These are phyloP conservation scores for Starmerella bacillaris DNA, from an alignment of 805 yeast genomes.

Conservation along the genomic window DNA sequence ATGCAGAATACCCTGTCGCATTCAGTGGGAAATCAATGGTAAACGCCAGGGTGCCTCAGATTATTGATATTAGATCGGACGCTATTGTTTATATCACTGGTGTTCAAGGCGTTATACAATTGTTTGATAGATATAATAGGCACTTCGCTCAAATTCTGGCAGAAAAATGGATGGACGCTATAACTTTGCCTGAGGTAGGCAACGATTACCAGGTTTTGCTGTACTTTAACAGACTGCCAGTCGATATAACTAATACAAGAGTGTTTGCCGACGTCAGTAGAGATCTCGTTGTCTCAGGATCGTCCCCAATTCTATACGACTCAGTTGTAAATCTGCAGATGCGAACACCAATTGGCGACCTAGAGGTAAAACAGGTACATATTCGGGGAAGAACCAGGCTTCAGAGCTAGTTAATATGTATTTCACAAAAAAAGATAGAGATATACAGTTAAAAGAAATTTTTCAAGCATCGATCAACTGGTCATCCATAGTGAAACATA, in stretches of 20 bases:
- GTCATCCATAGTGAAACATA: too few relatives aligned
- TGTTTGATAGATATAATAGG: conserved; percentile 24
- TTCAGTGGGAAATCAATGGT: conserved; percentile 19
- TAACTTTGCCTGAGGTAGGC: conserved; percentile 11
- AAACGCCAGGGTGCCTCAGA: conserved; percentile 16
- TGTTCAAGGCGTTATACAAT: conserved; percentile 28
- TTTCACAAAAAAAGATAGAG: too few relatives aligned
- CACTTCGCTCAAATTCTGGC: conserved; percentile 30
- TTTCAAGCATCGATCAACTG: too few relatives aligned
- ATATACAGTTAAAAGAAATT: too few relatives aligned
- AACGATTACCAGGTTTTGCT: conserved; percentile 25
- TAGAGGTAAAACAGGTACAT: not conserved
- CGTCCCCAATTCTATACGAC: conserved; percentile 24
- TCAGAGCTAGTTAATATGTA: too few relatives aligned
- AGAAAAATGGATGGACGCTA: conserved; percentile 32
- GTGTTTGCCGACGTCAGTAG: conserved; percentile 30
- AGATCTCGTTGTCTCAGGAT: conserved; percentile 28
- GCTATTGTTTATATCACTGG: conserved; percentile 22
- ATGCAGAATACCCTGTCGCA: not conserved
- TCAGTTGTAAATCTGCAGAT: conserved; percentile 19
- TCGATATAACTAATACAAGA: conserved; percentile 27
- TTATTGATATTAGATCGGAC: conserved; percentile 13
- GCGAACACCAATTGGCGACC: not conserved
- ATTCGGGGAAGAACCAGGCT: not conserved
- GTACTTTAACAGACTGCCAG: conserved; percentile 27